phyloP scores from a whole-genome alignment of 768 basidiomycete genomes.

The Lactarius quietus region DNA sequence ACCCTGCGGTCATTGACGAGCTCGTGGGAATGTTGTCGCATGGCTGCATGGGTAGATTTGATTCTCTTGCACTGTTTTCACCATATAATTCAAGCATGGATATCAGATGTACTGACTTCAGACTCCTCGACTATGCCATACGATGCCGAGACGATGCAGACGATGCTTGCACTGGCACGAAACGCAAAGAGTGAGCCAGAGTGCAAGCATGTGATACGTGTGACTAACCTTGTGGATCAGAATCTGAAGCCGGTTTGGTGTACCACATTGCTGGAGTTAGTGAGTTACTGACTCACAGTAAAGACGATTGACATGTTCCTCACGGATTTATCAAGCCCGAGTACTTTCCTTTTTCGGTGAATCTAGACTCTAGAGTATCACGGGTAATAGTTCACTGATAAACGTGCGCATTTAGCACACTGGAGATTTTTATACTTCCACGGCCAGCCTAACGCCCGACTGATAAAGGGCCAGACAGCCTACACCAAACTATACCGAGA shows the following conservation, averaged over 20 bases:
- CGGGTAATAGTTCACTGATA: no score
- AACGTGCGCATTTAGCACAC: neutral
- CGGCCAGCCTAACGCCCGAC: neutral
- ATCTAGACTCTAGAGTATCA: no score
- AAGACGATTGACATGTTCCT: neutral
- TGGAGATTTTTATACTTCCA: no score
- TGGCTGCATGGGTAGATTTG: constrained; percentile 39
- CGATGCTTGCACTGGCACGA: no score
- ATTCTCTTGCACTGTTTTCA: neutral
- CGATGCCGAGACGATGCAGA: constrained; percentile 6
- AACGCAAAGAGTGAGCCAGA: neutral
- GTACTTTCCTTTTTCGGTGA: neutral
- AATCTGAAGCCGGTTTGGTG: neutral
- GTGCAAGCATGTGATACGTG: no score
- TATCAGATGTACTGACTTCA: constrained; percentile 14
- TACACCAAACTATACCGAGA: rapidly evolving
- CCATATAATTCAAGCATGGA: neutral
- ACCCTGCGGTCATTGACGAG: constrained; percentile 28
- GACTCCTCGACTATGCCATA: constrained; percentile 16
- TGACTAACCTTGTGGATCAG: constrained; percentile 5
- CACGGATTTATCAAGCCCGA: neutral
- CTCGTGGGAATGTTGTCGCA: constrained; percentile 38
- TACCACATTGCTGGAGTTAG: constrained; percentile 1
- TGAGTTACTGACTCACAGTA: no score
- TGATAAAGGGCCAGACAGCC: neutral